Base-by-base conservation (phyloP, 495 filamentous ascomycete species). In the Neurospora sp. region DNA sequence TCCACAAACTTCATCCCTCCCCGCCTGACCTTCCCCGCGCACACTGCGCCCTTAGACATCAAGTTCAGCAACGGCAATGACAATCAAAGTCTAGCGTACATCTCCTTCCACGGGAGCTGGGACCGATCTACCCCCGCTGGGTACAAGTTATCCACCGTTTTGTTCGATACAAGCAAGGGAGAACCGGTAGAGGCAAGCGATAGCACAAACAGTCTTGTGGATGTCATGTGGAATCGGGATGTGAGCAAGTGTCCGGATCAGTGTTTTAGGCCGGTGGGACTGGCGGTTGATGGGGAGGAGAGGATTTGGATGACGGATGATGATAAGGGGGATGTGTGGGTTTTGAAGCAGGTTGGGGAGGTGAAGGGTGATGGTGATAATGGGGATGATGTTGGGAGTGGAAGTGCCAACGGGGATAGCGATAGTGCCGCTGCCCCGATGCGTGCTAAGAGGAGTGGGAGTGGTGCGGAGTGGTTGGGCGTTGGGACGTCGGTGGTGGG, bases 41-140 rank as follows among this genome's bases (percentile, higher is more conserved):
- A 92, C 73, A 85, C 81, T 66, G 89, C 89, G 0, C 90, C 90
- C 0, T 79, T 91, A 4, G 89, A 90, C 73, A 86, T 90, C 73
- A 87, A 85, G 53, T 91, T 91, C 75, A 75, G 72, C 66, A 35
- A 74, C 0, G 48, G 74, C 44, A 80, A 78, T 35, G 68, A 69
- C 14, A 20, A 40, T 42, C 20, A 35, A 16, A 61, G 12, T 22
- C 73, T 77, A 9, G 78, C 83, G 4, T 84, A 81, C 44, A 76
- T 85, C n/a, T 72, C 80, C 14, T 80, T 86, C 69, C 84, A 86
- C 72, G 84, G 84, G 1, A 83, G 81, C 76, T 85, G 84, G 89
- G 75, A 91, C 75, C 87, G 88, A 8, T 76, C 83, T 7, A 72
- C 74, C 6, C 87, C 90, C 0, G 76, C 79, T 0, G 90, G 90